phyloP scores from a whole-genome alignment of 495 filamentous ascomycete species.

The Lepidopterella palustris region DNA sequence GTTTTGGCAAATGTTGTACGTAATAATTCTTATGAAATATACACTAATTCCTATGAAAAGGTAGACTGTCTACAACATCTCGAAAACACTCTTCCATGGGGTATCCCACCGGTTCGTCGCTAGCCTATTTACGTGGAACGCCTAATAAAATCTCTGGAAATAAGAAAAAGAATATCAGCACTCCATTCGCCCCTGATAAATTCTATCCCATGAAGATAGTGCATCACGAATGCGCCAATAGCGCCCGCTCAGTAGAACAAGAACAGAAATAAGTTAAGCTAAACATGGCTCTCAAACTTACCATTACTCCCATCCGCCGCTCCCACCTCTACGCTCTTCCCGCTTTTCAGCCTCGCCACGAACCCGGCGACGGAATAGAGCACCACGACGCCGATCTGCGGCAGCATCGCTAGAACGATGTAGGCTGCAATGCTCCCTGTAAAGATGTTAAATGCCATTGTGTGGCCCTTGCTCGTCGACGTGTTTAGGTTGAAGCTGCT shows the following conservation, averaged over 20 bases:
- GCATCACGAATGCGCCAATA: background rate
- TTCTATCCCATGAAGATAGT: background rate
- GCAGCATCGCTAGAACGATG: background rate
- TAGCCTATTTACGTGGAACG: background rate
- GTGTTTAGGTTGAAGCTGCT: background rate
- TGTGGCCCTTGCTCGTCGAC: background rate
- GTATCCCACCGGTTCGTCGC: too few relatives aligned
- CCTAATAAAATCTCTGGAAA: background rate
- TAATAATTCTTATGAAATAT: too few relatives aligned
- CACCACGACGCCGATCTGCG: background rate
- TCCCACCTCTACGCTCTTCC: background rate
- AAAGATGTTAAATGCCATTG: background rate
- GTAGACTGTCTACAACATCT: too few relatives aligned
- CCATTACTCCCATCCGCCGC: background rate
- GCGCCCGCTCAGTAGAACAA: background rate
- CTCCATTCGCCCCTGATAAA: background rate
- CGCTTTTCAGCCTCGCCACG: background rate
- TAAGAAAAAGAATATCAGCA: background rate
- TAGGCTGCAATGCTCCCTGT: background rate
- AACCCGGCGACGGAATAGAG: background rate
- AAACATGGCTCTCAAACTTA: constrained; percentile 3
- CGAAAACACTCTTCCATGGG: too few relatives aligned
- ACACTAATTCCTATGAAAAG: too few relatives aligned
- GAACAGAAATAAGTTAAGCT: too few relatives aligned
- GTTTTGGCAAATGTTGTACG: too few relatives aligned